Percentiles rank a stretch among this genome's conserved stretches.
Conservation (phyloP, 495 filamentous ascomycete species). For the Cryomyces minteri region DNA sequence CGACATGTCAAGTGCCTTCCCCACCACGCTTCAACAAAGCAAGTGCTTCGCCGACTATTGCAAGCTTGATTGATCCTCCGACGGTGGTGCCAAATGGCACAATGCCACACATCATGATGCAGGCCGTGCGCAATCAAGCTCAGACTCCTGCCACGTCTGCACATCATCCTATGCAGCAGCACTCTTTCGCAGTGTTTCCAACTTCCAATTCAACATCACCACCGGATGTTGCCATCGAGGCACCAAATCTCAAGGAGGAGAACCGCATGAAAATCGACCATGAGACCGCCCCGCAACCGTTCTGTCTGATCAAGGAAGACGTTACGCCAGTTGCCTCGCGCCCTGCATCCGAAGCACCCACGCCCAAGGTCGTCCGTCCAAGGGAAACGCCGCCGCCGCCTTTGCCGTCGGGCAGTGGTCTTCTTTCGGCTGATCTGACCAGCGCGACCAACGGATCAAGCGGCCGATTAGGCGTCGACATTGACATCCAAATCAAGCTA, state of each 20-base stretch:
- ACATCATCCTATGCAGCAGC: background rate
- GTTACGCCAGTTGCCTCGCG: slow-evolving; percentile 27
- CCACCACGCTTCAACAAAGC: slow-evolving; percentile 34
- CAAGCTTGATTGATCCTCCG: slow-evolving; percentile 72
- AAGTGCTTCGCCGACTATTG: slow-evolving; percentile 76
- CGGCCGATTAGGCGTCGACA: slow-evolving; percentile 51
- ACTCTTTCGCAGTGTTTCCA: background rate
- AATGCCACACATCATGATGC: background rate
- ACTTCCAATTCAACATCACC: background rate
- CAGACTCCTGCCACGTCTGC: background rate
- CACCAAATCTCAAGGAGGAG: too few species aligned
- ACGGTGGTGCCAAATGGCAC: slow-evolving; percentile 5
- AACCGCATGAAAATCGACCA: slow-evolving; percentile 12
- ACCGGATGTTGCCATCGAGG: background rate
- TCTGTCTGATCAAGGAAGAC: slow-evolving; percentile 18
- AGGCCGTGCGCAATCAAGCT: background rate
- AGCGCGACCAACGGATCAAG: slow-evolving; percentile 19
- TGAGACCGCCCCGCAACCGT: slow-evolving; percentile 1
- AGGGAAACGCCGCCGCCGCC: slow-evolving; percentile 34
- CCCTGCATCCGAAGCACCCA: slow-evolving; percentile 30
- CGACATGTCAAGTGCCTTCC: background rate
- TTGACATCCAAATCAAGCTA: slow-evolving; percentile 66
- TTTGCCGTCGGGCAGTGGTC: slow-evolving; percentile 46
- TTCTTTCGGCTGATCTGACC: slow-evolving; percentile 39
- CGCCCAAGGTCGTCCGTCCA: slow-evolving; percentile 38